Base-by-base conservation (phyloP, 169 alveolate species). In the Plasmodium vivax region DNA sequence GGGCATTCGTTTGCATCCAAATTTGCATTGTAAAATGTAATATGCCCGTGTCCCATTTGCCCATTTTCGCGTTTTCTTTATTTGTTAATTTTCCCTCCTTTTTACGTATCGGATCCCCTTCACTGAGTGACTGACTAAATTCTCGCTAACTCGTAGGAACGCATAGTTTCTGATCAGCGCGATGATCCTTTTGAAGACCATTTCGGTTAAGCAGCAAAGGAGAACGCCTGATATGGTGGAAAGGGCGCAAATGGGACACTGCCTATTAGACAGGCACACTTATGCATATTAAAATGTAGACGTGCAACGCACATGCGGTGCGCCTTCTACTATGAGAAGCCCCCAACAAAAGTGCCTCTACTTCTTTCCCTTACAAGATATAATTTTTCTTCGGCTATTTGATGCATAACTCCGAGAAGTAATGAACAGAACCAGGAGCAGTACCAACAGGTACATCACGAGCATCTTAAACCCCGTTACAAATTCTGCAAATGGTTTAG, bases 91-190 rank as follows among this genome's bases (percentile, higher is more conserved):
- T 85, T 73, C 38, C 56, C 77, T 12, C 38, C 56, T 16, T 41
- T 56, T 87, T 88, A 88, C 94, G 72, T 88, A 88, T 88, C 94
- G 80, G 47, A 88, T 88, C 32, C 94, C 94, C 54, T 79, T 75
- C 45, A 79, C 30, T 56, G 94, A 88, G 51, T 79, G 71, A 43
- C 51, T 47, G 82, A 88, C 83, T 56, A 88, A 32, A 38, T 88
- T 30, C 1, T 75, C 83, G 54, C 72, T 88, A 27, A 88, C 41
- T 14, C 34, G 3, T 10, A 88, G 34, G 12, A 75, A 34, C 32
- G 71, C 27, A 58, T 88, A 79, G 56, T 54, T 79, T 73, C 73
- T 51, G 73, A 88, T 54, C 54, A 88, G 32, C 23, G 27, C 68
- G 79, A 88, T 51, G 30, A 88, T 32, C 82, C 82, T 88, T 88